phyloP scores from a whole-genome alignment of 345 rosid species.

The Lenwebbia sp. region DNA sequence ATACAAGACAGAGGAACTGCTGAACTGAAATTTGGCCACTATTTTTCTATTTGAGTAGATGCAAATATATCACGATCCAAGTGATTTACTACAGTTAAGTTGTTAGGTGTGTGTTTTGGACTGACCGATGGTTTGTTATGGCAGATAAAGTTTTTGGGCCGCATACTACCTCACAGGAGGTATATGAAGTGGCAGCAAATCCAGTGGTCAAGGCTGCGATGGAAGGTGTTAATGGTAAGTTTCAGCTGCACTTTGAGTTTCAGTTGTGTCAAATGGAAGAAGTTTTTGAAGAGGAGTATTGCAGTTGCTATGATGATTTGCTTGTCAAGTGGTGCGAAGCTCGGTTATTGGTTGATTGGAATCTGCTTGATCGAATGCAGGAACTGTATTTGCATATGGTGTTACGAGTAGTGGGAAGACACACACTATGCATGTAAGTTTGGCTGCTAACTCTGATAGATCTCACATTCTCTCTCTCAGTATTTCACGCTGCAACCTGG shows the following conservation, averaged over 20 bases:
- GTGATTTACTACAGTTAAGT: background rate
- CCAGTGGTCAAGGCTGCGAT: constrained; percentile 97
- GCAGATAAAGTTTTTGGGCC: constrained; percentile 92
- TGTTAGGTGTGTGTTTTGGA: background rate
- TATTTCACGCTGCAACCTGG: background rate
- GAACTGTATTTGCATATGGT: constrained; percentile 98
- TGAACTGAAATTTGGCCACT: background rate
- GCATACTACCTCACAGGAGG: constrained; percentile 62
- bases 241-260: background rate
- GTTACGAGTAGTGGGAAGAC: constrained; percentile 99
- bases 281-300: background rate
- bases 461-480: background rate
- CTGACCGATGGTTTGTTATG: constrained; percentile 1
- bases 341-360: background rate
- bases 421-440: constrained; percentile 95
- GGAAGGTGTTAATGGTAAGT: constrained; percentile 97
- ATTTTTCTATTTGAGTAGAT: background rate
- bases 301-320: background rate
- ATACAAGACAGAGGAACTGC: background rate
- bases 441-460: background rate
- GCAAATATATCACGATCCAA: background rate
- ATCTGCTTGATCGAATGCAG: constrained; percentile 17
- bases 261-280: background rate
- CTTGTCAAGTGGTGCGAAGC: background rate
- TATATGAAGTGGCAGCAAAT: constrained; percentile 89